Evolutionary conservation across 2,329 filamentous ascomycete genomes (phyloP), one percentile per base, ranked within the genome.

Genomic region (Trichothecium sympodiale): DNA sequence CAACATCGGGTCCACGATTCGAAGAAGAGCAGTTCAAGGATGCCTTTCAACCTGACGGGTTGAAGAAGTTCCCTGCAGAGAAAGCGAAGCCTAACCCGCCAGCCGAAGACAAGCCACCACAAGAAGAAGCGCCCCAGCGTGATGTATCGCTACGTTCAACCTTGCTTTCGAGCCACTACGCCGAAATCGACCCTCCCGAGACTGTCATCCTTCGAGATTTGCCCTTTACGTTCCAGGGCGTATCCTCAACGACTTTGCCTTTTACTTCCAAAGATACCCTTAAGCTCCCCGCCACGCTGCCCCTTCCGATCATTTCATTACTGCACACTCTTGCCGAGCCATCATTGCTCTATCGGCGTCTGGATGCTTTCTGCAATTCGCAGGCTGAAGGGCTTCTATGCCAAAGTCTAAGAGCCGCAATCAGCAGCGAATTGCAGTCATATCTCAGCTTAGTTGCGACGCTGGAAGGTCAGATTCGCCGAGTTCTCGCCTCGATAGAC

Each of bases 381-480:
- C 77, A 77, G 2, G 81, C 86, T 34, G 80, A 83, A 20, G 88
- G 89, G 0, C 65, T 98, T n/a, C 72, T 98, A 5, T 84, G 80
- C 8, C 91, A 98, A 59, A 96, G 89, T 57, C 67, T 98, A 38
- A 76, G 88, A 17, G 86, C 89, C 18, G 89, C 91, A 18, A 80
- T 98, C 41, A 77, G 79, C 32, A 72, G 75, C 31, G 89, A 98
- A 57, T 67, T 98, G 28, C 78, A 87, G 32, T 86, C 87, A 4
- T 98, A 98, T 52, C 66, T 98, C 17, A 83, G 83, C 29, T 67
- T 98, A 12, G 85, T 98, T 27, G 89, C 91, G 13, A 94, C 88
- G 0, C 62, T 98, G 6, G 91, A 98, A 60, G 83, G 80, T 9
- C 89, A 98, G 55, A 94, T 96, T 37, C 75, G 89, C 39, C 71